Evolutionary conservation across 805 yeast species (phyloP).

Genomic region (Lachancea quebecensis): DNA sequence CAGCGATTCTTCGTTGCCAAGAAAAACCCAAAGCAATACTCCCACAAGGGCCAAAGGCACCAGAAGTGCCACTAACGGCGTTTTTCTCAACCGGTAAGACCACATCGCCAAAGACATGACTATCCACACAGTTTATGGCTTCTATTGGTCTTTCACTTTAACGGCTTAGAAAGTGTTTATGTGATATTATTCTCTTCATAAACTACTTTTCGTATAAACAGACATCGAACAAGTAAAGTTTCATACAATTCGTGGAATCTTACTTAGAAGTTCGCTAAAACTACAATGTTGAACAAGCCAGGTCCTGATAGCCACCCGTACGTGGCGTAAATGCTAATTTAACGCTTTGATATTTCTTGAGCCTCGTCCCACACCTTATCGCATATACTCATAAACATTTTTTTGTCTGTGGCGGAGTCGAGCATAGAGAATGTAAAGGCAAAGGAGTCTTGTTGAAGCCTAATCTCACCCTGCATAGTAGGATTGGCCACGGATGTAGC

Average conservation of each 20-base stretch:
- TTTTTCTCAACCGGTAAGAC: slow-evolving; percentile 25
- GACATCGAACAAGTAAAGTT: not conserved
- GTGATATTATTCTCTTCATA: no score
- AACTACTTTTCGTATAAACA: not conserved
- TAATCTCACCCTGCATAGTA: slow-evolving; percentile 23
- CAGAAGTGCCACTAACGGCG: slow-evolving; percentile 19
- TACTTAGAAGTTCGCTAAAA: not conserved
- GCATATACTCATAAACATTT: slow-evolving; percentile 29
- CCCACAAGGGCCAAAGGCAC: slow-evolving; percentile 21
- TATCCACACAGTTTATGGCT: not conserved
- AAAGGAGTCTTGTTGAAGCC: slow-evolving; percentile 21
- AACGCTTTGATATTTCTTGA: slow-evolving; percentile 6
- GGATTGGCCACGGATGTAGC: not conserved
- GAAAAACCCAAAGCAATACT: slow-evolving; percentile 18
- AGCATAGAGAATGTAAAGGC: slow-evolving; percentile 22
- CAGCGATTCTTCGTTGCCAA: slow-evolving; percentile 17
- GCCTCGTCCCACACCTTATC: slow-evolving; percentile 31
- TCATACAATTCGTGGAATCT: no score
- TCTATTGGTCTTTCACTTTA: not conserved
- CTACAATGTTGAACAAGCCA: not conserved
- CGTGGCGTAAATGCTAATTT: no score
- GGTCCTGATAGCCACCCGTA: no score
- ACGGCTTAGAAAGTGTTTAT: no score
- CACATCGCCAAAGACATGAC: slow-evolving; percentile 14
- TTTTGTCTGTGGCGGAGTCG: slow-evolving; percentile 22